Conservation (phyloP, 441 rosid species). For the Biscutella auriculata region DNA sequence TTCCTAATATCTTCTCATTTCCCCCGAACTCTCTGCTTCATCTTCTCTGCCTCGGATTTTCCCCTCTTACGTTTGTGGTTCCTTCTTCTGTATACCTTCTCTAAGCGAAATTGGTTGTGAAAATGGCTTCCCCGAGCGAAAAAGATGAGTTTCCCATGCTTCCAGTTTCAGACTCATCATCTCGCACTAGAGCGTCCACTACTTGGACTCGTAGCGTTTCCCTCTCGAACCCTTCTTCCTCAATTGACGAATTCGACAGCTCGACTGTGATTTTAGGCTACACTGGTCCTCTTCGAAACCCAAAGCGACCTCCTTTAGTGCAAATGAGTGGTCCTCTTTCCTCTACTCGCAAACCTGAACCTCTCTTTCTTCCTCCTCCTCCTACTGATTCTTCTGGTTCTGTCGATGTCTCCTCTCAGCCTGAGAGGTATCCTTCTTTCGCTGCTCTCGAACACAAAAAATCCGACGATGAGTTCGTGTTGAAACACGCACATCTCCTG, state of each 20-base stretch:
- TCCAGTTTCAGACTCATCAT: constrained; percentile 23
- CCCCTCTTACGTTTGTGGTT: background rate
- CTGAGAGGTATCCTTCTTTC: constrained; percentile 42
- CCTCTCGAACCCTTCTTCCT: constrained; percentile 37
- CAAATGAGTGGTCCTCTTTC: constrained; percentile 71
- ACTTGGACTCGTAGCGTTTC: constrained; percentile 50
- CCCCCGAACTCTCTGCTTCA: too few relatives aligned
- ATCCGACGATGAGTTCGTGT: constrained; percentile 30
- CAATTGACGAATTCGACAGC: constrained; percentile 23
- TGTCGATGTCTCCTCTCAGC: constrained; percentile 11
- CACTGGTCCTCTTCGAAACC: constrained; percentile 72
- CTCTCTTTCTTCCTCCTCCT: constrained; percentile 12
- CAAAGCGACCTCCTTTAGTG: constrained; percentile 31
- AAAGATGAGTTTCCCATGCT: constrained; percentile 67
- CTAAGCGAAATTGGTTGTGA: background rate
- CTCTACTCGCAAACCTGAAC: constrained; percentile 28
- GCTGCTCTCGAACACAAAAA: constrained; percentile 28
- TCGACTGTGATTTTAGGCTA: constrained; percentile 34
- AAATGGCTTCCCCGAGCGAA: constrained; percentile 22
- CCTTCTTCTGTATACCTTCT: background rate
- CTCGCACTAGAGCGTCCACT: constrained; percentile 20
- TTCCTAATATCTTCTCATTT: too few relatives aligned
- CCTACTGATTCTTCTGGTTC: constrained; percentile 16
- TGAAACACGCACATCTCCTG: constrained; percentile 51
- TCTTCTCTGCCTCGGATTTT: background rate